Conservation (phyloP, 176 grass and related monocot species). For the Aegilops umbellulata region DNA sequence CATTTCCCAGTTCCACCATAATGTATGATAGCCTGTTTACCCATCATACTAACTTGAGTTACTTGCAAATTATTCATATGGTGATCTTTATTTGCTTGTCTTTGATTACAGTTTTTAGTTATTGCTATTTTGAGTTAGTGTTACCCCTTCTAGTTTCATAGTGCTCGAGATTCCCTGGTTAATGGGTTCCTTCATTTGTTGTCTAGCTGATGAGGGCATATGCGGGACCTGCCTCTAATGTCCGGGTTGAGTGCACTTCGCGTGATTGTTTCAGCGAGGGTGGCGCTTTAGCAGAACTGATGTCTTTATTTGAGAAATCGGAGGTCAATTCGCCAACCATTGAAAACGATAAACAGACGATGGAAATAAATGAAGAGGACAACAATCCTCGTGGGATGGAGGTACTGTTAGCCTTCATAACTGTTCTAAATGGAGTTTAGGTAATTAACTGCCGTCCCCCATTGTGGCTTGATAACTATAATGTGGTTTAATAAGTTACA, state of each 20-base stretch:
- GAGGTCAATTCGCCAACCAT: constrained; percentile 19
- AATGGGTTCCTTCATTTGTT: background rate
- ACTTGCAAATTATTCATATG: background rate
- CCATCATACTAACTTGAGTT: background rate
- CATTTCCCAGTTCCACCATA: background rate
- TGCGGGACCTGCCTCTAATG: constrained; percentile 64
- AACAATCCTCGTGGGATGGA: constrained; percentile 60
- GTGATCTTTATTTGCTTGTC: background rate
- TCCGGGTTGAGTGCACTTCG: constrained; percentile 58
- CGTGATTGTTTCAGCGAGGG: constrained; percentile 58
- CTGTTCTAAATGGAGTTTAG: constrained; percentile 19
- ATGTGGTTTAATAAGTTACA: constrained; percentile 7
- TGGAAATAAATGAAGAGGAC: constrained; percentile 39
- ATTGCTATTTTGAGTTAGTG: background rate
- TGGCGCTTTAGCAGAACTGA: constrained; percentile 71
- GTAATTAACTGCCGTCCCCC: background rate
- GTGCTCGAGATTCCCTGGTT: constrained; percentile 6
- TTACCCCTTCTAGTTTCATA: background rate
- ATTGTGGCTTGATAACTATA: background rate
- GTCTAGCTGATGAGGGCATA: constrained; percentile 69
- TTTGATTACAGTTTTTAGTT: background rate
- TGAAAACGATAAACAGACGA: constrained; percentile 22
- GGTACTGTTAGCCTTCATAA: constrained; percentile 40
- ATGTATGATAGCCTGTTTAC: background rate
- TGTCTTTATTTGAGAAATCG: constrained; percentile 70